Evolutionary conservation across 2,329 filamentous ascomycete genomes (phyloP).

Genomic region (Colletotrichum plurivorum): DNA sequence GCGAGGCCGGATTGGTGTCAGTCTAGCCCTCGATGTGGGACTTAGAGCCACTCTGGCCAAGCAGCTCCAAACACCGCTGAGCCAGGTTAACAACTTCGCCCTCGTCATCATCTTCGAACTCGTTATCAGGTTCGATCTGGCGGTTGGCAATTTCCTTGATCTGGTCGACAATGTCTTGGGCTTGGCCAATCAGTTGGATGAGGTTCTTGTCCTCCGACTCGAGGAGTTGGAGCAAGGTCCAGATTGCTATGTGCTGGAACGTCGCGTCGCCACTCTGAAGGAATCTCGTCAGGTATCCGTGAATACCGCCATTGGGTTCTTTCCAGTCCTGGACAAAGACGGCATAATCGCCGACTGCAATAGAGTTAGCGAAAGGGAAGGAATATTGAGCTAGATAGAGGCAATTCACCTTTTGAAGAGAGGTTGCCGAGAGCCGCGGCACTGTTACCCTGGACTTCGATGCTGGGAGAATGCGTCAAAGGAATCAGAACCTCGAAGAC

Average conservation of each 20-base stretch:
- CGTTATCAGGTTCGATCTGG: constrained; percentile 88
- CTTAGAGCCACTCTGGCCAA: constrained; percentile 83
- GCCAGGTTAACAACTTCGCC: constrained; percentile 93
- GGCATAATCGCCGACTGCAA: constrained; percentile 90
- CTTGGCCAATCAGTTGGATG: constrained; percentile 89
- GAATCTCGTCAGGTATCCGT: constrained; percentile 94
- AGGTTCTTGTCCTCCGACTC: constrained; percentile 94
- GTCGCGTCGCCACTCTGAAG: constrained; percentile 94
- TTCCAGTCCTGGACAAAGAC: constrained; percentile 97
- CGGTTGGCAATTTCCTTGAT: constrained; percentile 93
- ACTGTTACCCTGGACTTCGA: constrained; percentile 98
- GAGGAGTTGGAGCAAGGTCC: constrained; percentile 94
- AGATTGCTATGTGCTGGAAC: constrained; percentile 99
- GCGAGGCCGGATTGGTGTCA: constrained; percentile 1
- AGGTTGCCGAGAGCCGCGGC: constrained; percentile 95
- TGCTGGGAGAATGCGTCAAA: constrained; percentile 93
- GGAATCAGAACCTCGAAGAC: constrained; percentile 98
- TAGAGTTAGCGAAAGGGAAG: constrained; percentile 33
- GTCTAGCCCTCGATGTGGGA: constrained; percentile 83
- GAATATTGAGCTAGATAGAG: background rate
- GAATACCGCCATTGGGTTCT: constrained; percentile 92
- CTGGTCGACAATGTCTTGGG: constrained; percentile 91
- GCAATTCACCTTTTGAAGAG: constrained; percentile 88
- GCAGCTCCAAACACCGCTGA: constrained; percentile 87
- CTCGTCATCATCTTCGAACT: constrained; percentile 90